Percentiles rank a stretch among this genome's conserved stretches.
Conservation (phyloP, 495 filamentous ascomycete genomes). For the Platismatia glauca region DNA sequence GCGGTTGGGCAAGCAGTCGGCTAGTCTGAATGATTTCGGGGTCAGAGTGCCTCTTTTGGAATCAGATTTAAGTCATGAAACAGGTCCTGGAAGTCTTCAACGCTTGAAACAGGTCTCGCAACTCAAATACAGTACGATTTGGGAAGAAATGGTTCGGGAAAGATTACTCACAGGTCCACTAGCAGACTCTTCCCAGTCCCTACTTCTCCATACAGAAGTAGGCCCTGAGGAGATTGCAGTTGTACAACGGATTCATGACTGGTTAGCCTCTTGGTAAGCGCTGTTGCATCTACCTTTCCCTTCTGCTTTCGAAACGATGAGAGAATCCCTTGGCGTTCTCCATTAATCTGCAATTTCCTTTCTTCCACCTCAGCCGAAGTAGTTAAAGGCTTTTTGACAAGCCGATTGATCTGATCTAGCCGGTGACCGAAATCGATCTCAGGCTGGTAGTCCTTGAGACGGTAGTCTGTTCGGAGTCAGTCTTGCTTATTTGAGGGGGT, state of each 20-base stretch:
- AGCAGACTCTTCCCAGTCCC: constrained; percentile 66
- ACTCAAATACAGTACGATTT: too few species aligned
- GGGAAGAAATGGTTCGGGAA: too few species aligned
- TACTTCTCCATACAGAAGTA: constrained; percentile 63
- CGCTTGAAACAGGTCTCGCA: too few species aligned
- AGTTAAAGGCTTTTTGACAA: constrained; percentile 26
- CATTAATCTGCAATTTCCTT: neutral
- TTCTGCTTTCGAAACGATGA: constrained; percentile 29
- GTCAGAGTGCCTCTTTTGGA: too few species aligned
- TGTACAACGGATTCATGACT: constrained; percentile 53
- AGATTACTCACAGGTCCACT: too few species aligned
- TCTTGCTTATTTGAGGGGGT: too few species aligned
- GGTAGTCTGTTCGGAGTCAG: too few species aligned
- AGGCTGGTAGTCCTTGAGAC: constrained; percentile 60
- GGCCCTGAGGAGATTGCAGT: constrained; percentile 52
- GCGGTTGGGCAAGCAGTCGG: constrained; percentile 54
- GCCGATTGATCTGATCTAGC: constrained; percentile 41
- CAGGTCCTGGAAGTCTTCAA: too few species aligned
- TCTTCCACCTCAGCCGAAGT: neutral
- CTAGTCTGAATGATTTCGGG: too few species aligned
- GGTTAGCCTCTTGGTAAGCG: constrained; percentile 50
- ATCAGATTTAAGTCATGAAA: too few species aligned
- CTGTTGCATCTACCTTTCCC: constrained; percentile 41
- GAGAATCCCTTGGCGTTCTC: constrained; percentile 10
- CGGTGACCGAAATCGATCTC: constrained; percentile 49